Percentiles rank a stretch among this genome's conserved stretches.
Evolutionary conservation across 2,329 filamentous ascomycete species (phyloP).

Genomic region (Verticillium longisporum): DNA sequence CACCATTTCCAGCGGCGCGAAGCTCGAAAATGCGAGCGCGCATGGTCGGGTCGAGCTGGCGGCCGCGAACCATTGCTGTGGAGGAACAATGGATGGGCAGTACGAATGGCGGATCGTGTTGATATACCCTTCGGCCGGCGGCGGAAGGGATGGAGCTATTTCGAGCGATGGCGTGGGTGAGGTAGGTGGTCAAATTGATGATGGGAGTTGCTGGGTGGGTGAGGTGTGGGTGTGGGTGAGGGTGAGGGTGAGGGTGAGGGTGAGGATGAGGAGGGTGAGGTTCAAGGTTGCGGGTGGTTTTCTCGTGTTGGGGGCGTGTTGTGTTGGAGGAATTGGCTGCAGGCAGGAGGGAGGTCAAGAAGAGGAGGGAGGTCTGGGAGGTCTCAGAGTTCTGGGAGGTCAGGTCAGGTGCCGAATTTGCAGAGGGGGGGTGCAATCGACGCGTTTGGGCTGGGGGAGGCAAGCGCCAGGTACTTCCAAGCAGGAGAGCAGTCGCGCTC

Average conservation of each 20-base stretch:
- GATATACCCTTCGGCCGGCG: background rate
- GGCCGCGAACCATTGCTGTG: slow-evolving; percentile 1
- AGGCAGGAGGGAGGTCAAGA: no score
- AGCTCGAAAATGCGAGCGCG: slow-evolving; percentile 4
- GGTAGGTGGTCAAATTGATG: background rate
- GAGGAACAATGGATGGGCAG: background rate
- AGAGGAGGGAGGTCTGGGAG: no score
- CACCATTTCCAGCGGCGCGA: slow-evolving; percentile 1
- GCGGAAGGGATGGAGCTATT: background rate
- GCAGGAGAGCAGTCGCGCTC: no score
- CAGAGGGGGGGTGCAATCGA: no score
- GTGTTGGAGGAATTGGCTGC: no score
- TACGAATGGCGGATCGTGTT: background rate
- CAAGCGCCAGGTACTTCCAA: no score
- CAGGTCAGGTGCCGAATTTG: no score
- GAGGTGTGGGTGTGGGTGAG: no score
- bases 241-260: background rate
- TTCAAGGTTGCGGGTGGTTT: background rate
- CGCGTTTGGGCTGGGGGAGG: no score
- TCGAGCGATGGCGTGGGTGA: background rate
- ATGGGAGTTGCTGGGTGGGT: background rate
- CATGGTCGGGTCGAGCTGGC: slow-evolving; percentile 2
- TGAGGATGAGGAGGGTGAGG: background rate
- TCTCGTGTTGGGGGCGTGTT: no score
- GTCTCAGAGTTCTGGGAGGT: no score